Evolutionary conservation across 2,329 filamentous ascomycete genomes (phyloP), one percentile per base, ranked within the genome.

Genomic region (Monilinia fructigena): DNA sequence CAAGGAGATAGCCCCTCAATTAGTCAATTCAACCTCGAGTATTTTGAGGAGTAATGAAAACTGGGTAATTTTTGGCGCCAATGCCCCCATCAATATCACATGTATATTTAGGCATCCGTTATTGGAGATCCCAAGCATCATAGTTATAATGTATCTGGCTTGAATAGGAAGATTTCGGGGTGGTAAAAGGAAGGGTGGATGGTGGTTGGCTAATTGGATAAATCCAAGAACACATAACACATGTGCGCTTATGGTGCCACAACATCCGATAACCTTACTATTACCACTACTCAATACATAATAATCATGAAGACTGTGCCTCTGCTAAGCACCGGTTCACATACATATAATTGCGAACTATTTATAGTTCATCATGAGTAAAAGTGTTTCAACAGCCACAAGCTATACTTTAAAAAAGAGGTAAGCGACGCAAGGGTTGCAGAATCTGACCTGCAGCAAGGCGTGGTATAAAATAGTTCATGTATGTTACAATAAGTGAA

Each of bases 361-460:
- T 60, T 60, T 50, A 60, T 60, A 60, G 58, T 50, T 38, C 28
- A 50, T 50, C 45, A 26, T 48, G 18, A 48, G 42, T 38, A 48
- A 16, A 47, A 60, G 47, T 20, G 7, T 40, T 40, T 23, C 28
- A 60, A 50, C 45, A 60, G 58, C 58, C 56, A 60, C 58, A 38
- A 50, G 45, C 58, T 63, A 55, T 54, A 23, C 50, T 55, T 20
- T 20, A 35, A 8, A 45, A 11, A 7, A 54, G 60, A 63, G 60
- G 50, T 55, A 35, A 47, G 61, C 38, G 20, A 55, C 58, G 58
- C 28, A 50, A 55, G 52, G 61, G 61, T 55, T 47, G 50, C 50
- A 55, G 47, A 31, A 63, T 54, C 50, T 63, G 61, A 63, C 47
- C 61, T 45, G 61, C 61, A 35, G 61, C 58, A 60, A 50, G 58